Evolutionary conservation across 306 rosid genomes (phyloP).

Genomic region (Clitoria ternatea): DNA sequence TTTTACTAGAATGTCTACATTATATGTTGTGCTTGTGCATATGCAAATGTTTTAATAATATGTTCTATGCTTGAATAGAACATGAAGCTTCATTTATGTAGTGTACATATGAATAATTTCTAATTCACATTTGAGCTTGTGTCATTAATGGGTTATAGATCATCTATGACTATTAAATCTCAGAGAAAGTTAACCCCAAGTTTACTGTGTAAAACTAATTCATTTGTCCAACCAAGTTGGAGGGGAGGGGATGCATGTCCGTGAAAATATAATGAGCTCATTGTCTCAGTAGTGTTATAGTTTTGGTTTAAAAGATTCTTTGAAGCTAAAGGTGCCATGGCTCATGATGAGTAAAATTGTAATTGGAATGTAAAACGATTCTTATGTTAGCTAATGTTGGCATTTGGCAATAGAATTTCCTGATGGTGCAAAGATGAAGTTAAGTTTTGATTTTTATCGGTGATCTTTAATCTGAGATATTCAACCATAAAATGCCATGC

Average conservation of each 20-base stretch:
- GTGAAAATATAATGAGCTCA: background rate
- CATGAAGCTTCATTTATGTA: background rate
- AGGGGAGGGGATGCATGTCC: background rate
- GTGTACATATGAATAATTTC: background rate
- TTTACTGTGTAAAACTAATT: background rate
- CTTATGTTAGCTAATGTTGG: background rate
- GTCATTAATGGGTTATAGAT: slow-evolving; percentile 3
- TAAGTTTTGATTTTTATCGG: background rate
- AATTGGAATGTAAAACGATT: background rate
- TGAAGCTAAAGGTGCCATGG: background rate
- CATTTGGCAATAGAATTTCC: slow-evolving; percentile 8
- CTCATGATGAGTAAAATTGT: background rate
- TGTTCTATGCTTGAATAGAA: background rate
- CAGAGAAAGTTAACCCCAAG: background rate
- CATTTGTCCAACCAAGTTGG: background rate
- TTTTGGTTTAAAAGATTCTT: slow-evolving; percentile 1
- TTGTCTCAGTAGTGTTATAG: background rate
- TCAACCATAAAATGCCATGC: background rate
- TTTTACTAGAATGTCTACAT: background rate
- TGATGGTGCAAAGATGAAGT: slow-evolving; percentile 13
- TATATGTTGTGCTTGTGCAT: slow-evolving; percentile 5
- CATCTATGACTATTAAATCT: background rate
- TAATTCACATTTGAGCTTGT: slow-evolving; percentile 14
- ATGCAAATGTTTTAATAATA: slow-evolving; percentile 18
- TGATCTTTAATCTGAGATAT: background rate